phyloP scores from a whole-genome alignment of 2,329 filamentous ascomycete species.

The Epicoccum sorghinum region DNA sequence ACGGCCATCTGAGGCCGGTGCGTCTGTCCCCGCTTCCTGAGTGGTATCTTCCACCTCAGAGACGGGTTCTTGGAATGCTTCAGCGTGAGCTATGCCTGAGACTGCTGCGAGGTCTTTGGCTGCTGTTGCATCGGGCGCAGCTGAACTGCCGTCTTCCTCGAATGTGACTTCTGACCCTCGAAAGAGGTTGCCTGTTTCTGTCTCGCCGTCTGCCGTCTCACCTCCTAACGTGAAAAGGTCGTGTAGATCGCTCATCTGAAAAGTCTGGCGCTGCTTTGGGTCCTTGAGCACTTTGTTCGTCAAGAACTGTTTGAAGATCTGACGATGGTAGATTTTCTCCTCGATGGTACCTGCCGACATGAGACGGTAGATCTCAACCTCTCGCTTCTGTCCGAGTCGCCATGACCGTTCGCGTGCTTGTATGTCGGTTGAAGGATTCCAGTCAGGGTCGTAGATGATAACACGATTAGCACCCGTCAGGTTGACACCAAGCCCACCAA shows the following conservation, averaged over 20 bases:
- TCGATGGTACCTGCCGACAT: conserved; percentile 98
- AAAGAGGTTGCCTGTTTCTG: conserved; percentile 86
- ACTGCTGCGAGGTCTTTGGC: conserved; percentile 43
- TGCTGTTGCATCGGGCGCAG: conserved; percentile 30
- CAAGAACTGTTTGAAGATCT: conserved; percentile 98
- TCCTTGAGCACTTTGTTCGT: conserved; percentile 96
- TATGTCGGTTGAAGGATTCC: conserved; percentile 96
- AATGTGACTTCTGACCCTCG: conserved; percentile 82
- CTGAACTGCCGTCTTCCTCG: conserved; percentile 32
- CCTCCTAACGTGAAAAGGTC: conserved; percentile 85
- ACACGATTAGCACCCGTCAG: conserved; percentile 93
- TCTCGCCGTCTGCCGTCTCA: conserved; percentile 67
- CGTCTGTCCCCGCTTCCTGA: conserved; percentile 19
- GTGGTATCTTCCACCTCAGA: conserved; percentile 34
- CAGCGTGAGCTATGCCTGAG: conserved; percentile 51
- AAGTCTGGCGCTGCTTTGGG: conserved; percentile 89
- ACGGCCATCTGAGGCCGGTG: conserved; percentile 58
- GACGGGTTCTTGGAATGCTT: conserved; percentile 48
- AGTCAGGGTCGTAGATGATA: conserved; percentile 98
- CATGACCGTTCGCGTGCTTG: conserved; percentile 95
- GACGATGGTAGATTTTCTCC: conserved; percentile 98
- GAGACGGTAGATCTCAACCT: conserved; percentile 95
- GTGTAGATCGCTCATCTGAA: conserved; percentile 87
- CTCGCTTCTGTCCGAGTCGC: conserved; percentile 91
- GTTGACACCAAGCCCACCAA: conserved; percentile 92